Evolutionary conservation across 78 protist species (phyloP).

Genomic region (Cavenderia fasciculata): DNA sequence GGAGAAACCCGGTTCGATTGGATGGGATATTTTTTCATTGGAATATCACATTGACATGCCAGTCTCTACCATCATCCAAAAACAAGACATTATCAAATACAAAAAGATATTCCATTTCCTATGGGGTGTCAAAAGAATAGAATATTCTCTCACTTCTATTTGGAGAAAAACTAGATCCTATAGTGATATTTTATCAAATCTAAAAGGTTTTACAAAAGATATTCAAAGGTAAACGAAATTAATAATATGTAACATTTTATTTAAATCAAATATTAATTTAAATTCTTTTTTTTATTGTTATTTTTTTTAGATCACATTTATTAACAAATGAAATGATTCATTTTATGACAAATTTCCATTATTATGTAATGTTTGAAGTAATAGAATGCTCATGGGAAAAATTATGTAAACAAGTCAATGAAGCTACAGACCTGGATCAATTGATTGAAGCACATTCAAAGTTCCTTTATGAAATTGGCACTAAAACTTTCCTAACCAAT

Average conservation of each 20-base stretch:
- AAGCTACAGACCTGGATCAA: conserved; percentile 66
- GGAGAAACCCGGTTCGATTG: conserved; percentile 4
- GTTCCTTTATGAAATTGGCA: conserved; percentile 48
- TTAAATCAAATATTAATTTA: too few relatives aligned
- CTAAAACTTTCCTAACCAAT: conserved; percentile 27
- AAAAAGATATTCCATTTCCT: conserved; percentile 63
- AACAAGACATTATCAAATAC: conserved; percentile 28
- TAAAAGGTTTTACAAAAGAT: background rate
- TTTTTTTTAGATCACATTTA: conserved; percentile 37
- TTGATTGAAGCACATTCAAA: conserved; percentile 67
- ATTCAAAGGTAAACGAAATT: too few relatives aligned
- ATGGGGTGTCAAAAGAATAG: conserved; percentile 81
- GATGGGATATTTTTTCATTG: conserved; percentile 89
- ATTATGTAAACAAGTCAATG: conserved; percentile 2
- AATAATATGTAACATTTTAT: too few relatives aligned
- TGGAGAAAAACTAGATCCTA: conserved; percentile 37
- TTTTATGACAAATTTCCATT: conserved; percentile 74
- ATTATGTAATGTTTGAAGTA: conserved; percentile 86
- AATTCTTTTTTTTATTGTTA: too few relatives aligned
- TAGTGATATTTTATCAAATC: background rate
- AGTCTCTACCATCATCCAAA: conserved; percentile 50
- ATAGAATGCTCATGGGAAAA: conserved; percentile 78
- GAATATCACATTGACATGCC: conserved; percentile 83
- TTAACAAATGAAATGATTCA: conserved; percentile 78
- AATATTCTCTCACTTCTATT: conserved; percentile 48